phyloP scores from a whole-genome alignment of 805 yeast genomes.

The Schizosaccharomyces osmophilus region DNA sequence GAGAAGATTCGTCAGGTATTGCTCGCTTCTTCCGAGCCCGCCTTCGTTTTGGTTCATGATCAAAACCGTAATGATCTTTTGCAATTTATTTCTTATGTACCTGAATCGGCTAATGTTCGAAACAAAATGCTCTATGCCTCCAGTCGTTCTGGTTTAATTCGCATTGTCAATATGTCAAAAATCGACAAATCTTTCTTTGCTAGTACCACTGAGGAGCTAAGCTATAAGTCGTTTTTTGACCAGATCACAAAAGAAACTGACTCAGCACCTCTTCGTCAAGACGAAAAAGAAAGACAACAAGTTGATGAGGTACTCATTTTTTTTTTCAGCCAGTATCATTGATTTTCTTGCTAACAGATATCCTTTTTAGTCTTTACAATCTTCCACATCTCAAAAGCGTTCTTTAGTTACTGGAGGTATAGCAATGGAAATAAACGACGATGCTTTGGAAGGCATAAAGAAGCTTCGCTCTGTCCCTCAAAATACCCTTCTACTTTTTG shows the following conservation, averaged over 20 bases:
- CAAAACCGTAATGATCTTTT: constrained; percentile 12
- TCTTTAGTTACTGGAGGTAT: neutral
- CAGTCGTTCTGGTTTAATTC: constrained; percentile 46
- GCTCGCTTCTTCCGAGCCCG: constrained; percentile 4
- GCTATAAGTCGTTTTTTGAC: constrained; percentile 7
- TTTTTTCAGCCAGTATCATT: too few relatives aligned
- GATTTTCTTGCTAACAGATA: too few relatives aligned
- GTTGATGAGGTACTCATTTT: neutral
- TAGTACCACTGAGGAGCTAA: constrained; percentile 32
- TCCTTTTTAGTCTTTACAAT: neutral
- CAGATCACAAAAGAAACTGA: neutral
- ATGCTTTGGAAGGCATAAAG: neutral
- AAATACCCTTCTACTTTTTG: neutral
- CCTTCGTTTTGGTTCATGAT: neutral
- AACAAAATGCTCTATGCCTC: constrained; percentile 87
- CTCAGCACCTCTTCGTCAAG: neutral
- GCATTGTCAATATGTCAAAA: constrained; percentile 10
- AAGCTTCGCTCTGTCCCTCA: neutral
- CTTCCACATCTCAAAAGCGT: neutral
- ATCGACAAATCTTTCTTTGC: constrained; percentile 28
- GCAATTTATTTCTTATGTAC: constrained; percentile 59
- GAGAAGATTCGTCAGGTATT: constrained; percentile 3
- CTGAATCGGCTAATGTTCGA: constrained; percentile 61
- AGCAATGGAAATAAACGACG: neutral
- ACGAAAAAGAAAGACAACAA: neutral